Evolutionary conservation across 139 green algal genomes (phyloP), one percentile per base, ranked within the genome.

Genomic region (Chlamydomonas sp.): DNA sequence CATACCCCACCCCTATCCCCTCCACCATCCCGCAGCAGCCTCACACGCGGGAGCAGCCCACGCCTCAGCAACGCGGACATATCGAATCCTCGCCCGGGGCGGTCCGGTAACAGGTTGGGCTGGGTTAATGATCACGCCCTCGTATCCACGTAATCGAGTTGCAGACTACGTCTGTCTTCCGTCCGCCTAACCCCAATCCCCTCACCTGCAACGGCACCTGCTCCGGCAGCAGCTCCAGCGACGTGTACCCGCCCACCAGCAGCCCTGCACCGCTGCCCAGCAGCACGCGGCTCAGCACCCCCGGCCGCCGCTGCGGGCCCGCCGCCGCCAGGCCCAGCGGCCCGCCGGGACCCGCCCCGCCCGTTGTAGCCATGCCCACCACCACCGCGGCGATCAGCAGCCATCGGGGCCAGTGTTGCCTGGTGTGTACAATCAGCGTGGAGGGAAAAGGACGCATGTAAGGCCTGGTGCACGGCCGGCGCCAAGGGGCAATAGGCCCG

Each of bases 351-450:
- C 18, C 63, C 63, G 64, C 76, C 18, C 57, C 80, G 17, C 66
- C 80, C 60, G 75, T 77, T 31, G 84, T 64, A 18, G 82, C 82
- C 60, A 82, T 77, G 4, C 78, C 88, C 71, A 82, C 60, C 31
- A 84, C 83, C 77, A 89, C 78, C 57, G 88, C 88, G 0, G 78
- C 83, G 5, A 98, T 79, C 20, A 99, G 92, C 72, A 99, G 89
- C 97, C 97, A 99, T 62, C 94, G 89, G 12, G 94, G 96, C 95
- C 96, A 97, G 90, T 98, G 94, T 63, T 95, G 89, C 49, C 85
- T 88, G 73, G 3, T 1, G 17, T 49, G 31, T 49, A 49, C 31
- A 49, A 49, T 49, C 31, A 49, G 31, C 31, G 31, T 49, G 31
- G 31, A 49, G 31, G 31, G 31, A 49, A 49, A 49, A 49, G 31